Evolutionary conservation across 306 rosid genomes (phyloP).

Genomic region (Prunus mume): DNA sequence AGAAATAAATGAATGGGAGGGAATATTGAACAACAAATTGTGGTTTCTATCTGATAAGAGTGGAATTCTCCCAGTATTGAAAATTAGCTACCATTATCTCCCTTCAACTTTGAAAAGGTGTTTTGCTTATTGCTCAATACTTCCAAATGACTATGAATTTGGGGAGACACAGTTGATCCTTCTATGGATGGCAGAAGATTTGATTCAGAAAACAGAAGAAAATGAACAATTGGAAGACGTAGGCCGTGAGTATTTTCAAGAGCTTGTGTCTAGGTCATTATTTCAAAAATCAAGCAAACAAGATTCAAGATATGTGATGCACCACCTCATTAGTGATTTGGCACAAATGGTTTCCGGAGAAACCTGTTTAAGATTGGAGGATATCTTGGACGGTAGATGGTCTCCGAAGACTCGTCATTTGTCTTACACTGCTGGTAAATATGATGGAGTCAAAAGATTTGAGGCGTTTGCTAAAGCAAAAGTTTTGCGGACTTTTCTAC

Average conservation of each 20-base stretch:
- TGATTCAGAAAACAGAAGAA: background rate
- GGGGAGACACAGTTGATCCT: conserved; percentile 9
- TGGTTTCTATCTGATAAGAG: conserved; percentile 8
- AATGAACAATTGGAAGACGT: background rate
- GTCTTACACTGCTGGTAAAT: background rate
- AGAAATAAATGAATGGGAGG: conserved; percentile 2
- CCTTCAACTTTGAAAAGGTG: conserved; percentile 19
- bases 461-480: background rate
- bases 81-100: conserved; percentile 23
- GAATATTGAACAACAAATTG: conserved; percentile 7
- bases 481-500: conserved; percentile 16
- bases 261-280: conserved; percentile 22
- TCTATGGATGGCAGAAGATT: conserved; percentile 36
- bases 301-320: background rate
- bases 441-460: background rate
- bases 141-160: background rate
- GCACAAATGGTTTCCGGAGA: conserved; percentile 3
- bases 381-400: background rate
- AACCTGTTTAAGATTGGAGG: background rate
- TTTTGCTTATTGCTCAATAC: conserved; percentile 5
- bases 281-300: background rate
- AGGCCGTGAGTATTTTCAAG: conserved; percentile 14
- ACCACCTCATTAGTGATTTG: conserved; percentile 23
- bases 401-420: conserved; percentile 9
- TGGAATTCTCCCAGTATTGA: conserved; percentile 17